Percentiles rank a stretch among this genome's conserved stretches.
Evolutionary conservation across 2,329 filamentous ascomycete species (phyloP).

Genomic region (Balansia obtecta): DNA sequence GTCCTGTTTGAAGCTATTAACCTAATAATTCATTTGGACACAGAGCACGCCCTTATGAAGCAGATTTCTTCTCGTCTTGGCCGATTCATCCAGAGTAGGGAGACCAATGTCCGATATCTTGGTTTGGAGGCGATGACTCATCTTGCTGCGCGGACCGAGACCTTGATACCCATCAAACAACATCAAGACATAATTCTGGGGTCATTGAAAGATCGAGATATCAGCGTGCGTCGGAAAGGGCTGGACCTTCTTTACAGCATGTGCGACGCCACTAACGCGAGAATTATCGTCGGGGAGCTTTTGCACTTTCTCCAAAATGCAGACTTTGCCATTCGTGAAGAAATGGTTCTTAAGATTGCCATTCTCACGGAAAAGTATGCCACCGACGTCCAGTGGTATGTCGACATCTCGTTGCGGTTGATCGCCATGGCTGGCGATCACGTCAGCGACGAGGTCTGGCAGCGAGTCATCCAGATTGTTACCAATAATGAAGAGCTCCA

Average conservation of each 20-base stretch:
- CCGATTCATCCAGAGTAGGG: slow-evolving; percentile 90
- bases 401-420: slow-evolving; percentile 87
- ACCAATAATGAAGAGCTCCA: slow-evolving; percentile 98
- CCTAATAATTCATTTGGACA: slow-evolving; percentile 93
- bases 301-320: slow-evolving; percentile 90
- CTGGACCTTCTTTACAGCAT: slow-evolving; percentile 97
- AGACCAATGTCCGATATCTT: slow-evolving; percentile 94
- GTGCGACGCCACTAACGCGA: slow-evolving; percentile 93
- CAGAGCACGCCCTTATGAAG: slow-evolving; percentile 87
- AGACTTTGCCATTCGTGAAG: slow-evolving; percentile 94
- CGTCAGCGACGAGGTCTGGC: slow-evolving; percentile 98
- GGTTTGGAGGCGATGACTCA: slow-evolving; percentile 97
- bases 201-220: slow-evolving; percentile 88
- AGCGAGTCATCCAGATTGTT: slow-evolving; percentile 95
- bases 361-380: slow-evolving; percentile 98
- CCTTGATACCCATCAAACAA: slow-evolving; percentile 92
- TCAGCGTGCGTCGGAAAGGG: slow-evolving; percentile 91
- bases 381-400: slow-evolving; percentile 97
- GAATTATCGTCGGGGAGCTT: slow-evolving; percentile 85
- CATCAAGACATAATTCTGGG: slow-evolving; percentile 94
- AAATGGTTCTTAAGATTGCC: slow-evolving; percentile 98
- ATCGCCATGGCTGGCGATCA: slow-evolving; percentile 97
- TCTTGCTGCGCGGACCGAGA: slow-evolving; percentile 85
- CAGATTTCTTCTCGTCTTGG: slow-evolving; percentile 86
- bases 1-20: slow-evolving; percentile 98